Base-by-base conservation (phyloP, 305 asterid species). In the Fraxinus dipetala region DNA sequence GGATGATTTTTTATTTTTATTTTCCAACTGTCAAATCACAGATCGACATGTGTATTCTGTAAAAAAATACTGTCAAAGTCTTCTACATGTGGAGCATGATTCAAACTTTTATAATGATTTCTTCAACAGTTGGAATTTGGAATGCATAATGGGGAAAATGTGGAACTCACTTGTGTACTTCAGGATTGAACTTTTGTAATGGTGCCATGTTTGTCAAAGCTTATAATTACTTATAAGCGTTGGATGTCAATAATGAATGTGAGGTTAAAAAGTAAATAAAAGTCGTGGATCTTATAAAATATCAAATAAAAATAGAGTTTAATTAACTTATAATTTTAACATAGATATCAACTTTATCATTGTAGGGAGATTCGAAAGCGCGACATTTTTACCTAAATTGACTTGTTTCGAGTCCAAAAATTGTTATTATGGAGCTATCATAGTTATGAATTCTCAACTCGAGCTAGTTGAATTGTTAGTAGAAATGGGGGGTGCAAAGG, bases 91-190 rank as follows among this genome's bases (percentile, higher is more conserved):
- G 38, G 5, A 35, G 9, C 38, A 35, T 35, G 38, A 5, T 35
- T 35, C 38, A 35, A 35, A 5, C 38, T 35, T 35, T 5, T 35
- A 35, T 36, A 36, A 36, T 36, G 48, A 73, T 5, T 80, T 80
- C 20, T 73, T 18, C 38, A 54, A 18, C 77, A 28, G 65, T 38
- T 78, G 86, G 72, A 85, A 84, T 74, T 85, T 85, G 79, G 83
- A 72, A 78, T 54, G 83, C 94, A 91, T 88, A 38, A 5, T 67
- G 16, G 5, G 38, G 36, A 73, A 20, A n/a, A 5, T 14, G 4
- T 5, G 36, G 31, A 73, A 38, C 77, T 34, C 77, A 73, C 54
- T 10, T 56, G 4, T 18, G 28, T n/a, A 20, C 67, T 5, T 56
- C 3, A 18, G 30, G 24, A 34, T 24, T 59, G 80, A 78, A 54